Evolutionary conservation across 768 basidiomycete genomes (phyloP), one percentile per base, ranked within the genome.

Genomic region (Russula brevipes): DNA sequence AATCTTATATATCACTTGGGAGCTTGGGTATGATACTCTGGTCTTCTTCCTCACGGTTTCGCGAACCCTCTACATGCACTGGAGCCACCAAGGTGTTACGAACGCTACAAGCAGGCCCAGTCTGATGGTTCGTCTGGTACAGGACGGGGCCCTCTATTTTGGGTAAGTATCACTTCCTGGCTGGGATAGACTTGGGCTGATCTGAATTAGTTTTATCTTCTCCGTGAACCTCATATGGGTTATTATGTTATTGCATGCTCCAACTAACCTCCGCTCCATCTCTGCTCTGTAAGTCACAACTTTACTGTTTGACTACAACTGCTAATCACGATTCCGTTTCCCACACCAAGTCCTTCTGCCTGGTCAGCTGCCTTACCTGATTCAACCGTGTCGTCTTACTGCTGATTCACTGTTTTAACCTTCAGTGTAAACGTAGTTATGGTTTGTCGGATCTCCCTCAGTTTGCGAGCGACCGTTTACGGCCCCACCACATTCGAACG

Each of bases 391-490:
- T 33, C 4, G 19, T 31, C 14, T 30, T 7, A 14, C 58, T 24
- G 24, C 39, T 52, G 35, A 58, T 17, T 46, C 11, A 30, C 38
- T 3, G n/a, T 41, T 54, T 41, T n/a, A 2, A 10, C 38, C n/a
- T 12, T 17, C 47, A 67, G 66, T 35, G 53, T 67, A 44, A 67
- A 65, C 39, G 56, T 64, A 30, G 42, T 65, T 1, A 61, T 67
- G 59, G 64, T 63, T 51, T 65, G 66, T 45, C 66, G 66, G 45
- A 67, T 67, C 50, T 65, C 66, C 17, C 64, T 67, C 44, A 67
- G 59, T 47, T 47, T 67, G 30, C 64, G 66, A 44, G 55, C 61
- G n/a, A 58, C 66, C 6, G 66, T 65, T 38, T 65, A 67, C 47
- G 64, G 64, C 5, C n/a, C 60, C 39, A 42, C 63, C 16, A 19